Evolutionary conservation across 169 alveolate genomes (phyloP).

Genomic region (Perkinsus marinus): DNA sequence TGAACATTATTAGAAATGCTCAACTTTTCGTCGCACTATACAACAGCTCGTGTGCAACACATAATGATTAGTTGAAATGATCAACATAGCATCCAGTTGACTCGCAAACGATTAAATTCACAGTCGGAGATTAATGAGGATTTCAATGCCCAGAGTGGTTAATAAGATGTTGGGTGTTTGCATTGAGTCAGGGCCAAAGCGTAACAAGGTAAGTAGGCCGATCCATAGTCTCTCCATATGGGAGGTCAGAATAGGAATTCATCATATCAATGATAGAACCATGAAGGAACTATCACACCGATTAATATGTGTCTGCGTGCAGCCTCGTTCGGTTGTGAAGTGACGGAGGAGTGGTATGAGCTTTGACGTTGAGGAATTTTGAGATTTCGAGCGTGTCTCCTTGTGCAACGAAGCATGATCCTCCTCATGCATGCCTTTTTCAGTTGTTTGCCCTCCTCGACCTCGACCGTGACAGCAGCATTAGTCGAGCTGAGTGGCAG

Average conservation of each 20-base stretch:
- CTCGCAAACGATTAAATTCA: no score
- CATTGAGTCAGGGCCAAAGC: background rate
- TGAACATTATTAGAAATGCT: no score
- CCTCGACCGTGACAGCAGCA: background rate
- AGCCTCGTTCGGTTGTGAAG: background rate
- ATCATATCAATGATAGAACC: background rate
- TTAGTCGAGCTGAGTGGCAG: background rate
- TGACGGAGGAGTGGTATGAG: background rate
- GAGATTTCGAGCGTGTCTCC: background rate
- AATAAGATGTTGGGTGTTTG: background rate
- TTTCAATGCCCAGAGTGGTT: background rate
- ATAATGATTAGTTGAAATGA: no score
- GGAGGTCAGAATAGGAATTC: background rate
- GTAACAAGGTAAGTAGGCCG: background rate
- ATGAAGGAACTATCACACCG: background rate
- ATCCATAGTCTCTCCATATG: background rate
- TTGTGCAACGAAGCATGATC: background rate
- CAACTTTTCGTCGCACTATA: no score
- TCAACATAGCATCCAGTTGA: no score
- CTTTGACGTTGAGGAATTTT: background rate
- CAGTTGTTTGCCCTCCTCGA: background rate
- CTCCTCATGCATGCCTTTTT: background rate
- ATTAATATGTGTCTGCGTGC: background rate
- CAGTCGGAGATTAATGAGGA: no score
- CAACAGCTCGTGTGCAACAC: no score